Evolutionary conservation across 2,329 filamentous ascomycete species (phyloP).

Genomic region (Trichoderma brevicompactum): DNA sequence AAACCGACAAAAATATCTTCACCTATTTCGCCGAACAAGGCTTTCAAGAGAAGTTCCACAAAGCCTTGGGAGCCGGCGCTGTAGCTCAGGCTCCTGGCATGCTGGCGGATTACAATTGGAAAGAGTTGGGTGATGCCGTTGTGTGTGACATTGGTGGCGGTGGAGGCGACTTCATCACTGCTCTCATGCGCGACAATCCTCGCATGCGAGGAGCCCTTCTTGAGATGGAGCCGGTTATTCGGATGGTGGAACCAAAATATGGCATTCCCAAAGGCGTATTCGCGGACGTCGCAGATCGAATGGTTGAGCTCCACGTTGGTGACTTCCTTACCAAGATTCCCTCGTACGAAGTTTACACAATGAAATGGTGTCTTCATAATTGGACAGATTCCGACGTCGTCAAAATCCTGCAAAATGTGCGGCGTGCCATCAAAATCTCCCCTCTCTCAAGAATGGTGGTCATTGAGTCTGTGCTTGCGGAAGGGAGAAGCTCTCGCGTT

Average conservation of each 20-base stretch:
- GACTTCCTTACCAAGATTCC: conserved; percentile 47
- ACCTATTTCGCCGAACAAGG: conserved; percentile 43
- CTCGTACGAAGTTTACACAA: conserved; percentile 37
- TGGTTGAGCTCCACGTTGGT: conserved; percentile 39
- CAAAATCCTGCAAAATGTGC: conserved; percentile 38
- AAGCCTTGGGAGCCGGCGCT: conserved; percentile 45
- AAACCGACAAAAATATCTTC: conserved; percentile 49
- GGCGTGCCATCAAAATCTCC: conserved; percentile 37
- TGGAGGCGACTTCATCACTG: conserved; percentile 44
- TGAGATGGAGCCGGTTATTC: conserved; percentile 44
- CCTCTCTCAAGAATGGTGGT: conserved; percentile 42
- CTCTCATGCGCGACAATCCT: conserved; percentile 39
- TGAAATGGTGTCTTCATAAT: conserved; percentile 50
- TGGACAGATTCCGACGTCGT: conserved; percentile 44
- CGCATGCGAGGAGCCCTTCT: conserved; percentile 43
- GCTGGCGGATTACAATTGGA: conserved; percentile 48
- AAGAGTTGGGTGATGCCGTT: conserved; percentile 40
- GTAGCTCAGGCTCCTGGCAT: conserved; percentile 46
- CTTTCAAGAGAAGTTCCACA: conserved; percentile 42
- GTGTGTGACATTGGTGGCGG: conserved; percentile 49
- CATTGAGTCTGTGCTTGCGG: conserved; percentile 44
- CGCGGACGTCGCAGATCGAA: conserved; percentile 40
- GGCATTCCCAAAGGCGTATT: conserved; percentile 38
- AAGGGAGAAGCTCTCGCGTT: conserved; percentile 39
- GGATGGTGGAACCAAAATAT: conserved; percentile 38